Evolutionary conservation across 768 basidiomycete species (phyloP).

Genomic region (Leccinum longicurvipes): DNA sequence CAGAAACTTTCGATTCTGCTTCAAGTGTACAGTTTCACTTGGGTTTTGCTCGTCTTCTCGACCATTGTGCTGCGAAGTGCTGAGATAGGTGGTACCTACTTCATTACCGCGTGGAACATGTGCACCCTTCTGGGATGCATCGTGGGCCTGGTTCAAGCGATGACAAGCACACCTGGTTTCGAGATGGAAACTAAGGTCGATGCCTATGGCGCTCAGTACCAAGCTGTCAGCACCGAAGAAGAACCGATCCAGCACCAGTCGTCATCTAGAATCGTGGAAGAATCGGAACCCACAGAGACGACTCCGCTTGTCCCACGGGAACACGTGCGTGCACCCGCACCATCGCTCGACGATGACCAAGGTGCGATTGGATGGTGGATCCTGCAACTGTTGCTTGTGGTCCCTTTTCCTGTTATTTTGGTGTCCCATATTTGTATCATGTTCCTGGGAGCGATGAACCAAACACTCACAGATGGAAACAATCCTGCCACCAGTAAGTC

Average conservation of each 20-base stretch:
- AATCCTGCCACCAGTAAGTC: slow-evolving; percentile 46
- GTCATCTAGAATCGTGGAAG: slow-evolving; percentile 27
- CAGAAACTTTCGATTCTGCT: slow-evolving; percentile 52
- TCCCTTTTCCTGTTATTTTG: slow-evolving; percentile 53
- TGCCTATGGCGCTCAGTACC: slow-evolving; percentile 23
- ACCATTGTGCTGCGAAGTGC: slow-evolving; percentile 42
- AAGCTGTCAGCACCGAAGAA: slow-evolving; percentile 23
- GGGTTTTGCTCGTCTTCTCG: slow-evolving; percentile 52
- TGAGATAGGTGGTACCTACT: slow-evolving; percentile 53
- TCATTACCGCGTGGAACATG: slow-evolving; percentile 53
- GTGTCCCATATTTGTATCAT: slow-evolving; percentile 49
- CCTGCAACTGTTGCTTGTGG: slow-evolving; percentile 50
- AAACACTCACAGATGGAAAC: slow-evolving; percentile 65
- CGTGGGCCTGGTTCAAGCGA: slow-evolving; percentile 37
- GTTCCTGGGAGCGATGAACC: slow-evolving; percentile 44
- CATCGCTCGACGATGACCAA: slow-evolving; percentile 8
- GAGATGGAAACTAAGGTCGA: slow-evolving; percentile 6
- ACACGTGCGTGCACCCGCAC: slow-evolving; percentile 3
- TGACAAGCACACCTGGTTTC: slow-evolving; percentile 15
- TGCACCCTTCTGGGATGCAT: slow-evolving; percentile 41
- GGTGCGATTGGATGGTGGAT: slow-evolving; percentile 51
- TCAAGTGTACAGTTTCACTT: slow-evolving; percentile 56
- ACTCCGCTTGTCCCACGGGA: slow-evolving; percentile 51
- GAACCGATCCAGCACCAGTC: slow-evolving; percentile 12
- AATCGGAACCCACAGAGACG: slow-evolving; percentile 48